Conservation (phyloP, 345 rosid genomes). For the Eucalyptus polyanthemos region DNA sequence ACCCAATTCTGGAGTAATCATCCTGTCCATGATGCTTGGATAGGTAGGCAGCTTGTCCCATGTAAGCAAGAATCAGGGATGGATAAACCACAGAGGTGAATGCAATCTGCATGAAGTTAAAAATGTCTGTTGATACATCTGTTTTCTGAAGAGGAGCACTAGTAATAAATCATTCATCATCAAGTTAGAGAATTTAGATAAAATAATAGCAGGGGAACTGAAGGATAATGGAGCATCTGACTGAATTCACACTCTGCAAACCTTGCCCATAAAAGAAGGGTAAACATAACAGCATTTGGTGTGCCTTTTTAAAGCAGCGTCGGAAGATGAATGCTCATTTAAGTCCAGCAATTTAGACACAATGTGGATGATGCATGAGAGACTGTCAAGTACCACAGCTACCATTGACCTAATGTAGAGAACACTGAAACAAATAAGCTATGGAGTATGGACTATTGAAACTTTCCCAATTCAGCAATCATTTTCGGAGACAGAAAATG, state of each 20-base stretch:
- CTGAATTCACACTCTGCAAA: not conserved
- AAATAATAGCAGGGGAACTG: not conserved
- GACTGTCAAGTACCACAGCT: not conserved
- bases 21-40: conserved; percentile 53
- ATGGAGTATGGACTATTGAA: not conserved
- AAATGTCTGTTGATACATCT: not conserved
- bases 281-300: not conserved
- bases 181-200: not conserved
- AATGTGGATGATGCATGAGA: not conserved
- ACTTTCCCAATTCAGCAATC: not conserved
- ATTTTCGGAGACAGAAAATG: not conserved
- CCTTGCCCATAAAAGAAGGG: not conserved
- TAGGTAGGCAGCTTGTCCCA: conserved; percentile 95
- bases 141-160: not conserved
- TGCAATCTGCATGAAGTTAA: conserved; percentile 53
- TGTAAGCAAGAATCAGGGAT: conserved; percentile 77
- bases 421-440: not conserved
- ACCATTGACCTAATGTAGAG: not conserved
- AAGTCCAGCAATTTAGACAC: not conserved
- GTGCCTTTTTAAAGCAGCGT: not conserved
- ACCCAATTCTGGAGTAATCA: conserved; percentile 34
- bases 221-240: not conserved
- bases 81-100: conserved; percentile 83
- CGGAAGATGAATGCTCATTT: not conserved
- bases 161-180: not conserved